Percentiles rank a stretch among this genome's conserved stretches.
These are phyloP conservation scores for Pisolithus orientalis DNA, from an alignment of 768 basidiomycete genomes.

Conservation along the genomic window DNA sequence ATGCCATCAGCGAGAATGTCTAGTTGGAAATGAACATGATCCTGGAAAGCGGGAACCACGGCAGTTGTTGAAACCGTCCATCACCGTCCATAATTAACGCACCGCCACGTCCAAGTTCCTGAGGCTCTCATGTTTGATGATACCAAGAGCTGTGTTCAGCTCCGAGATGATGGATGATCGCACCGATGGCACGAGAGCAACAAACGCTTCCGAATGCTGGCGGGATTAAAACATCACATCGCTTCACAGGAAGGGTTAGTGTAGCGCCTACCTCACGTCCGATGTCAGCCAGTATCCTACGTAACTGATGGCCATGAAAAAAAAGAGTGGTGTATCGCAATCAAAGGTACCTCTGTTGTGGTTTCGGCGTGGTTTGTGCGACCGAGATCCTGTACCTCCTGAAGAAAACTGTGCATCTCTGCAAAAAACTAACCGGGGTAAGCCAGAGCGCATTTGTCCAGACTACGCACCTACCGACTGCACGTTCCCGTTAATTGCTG, in stretches of 20 bases:
- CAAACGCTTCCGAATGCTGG: conserved; percentile 25
- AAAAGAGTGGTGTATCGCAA: neutral
- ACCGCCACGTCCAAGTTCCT: conserved; percentile 22
- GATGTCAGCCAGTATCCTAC: conserved; percentile 17
- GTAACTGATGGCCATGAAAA: conserved; percentile 19
- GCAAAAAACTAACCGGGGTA: conserved; percentile 16
- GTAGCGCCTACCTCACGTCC: conserved; percentile 16
- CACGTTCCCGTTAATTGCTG: conserved; percentile 9
- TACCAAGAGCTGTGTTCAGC: conserved; percentile 15
- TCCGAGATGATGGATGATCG: conserved; percentile 20
- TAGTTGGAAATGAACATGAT: conserved; percentile 25
- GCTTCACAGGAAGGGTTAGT: neutral
- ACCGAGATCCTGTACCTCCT: conserved; percentile 16
- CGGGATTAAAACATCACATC: neutral
- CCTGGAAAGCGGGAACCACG: conserved; percentile 16
- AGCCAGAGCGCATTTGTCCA: neutral
- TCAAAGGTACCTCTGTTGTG: conserved; percentile 16
- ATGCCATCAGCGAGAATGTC: conserved; percentile 19
- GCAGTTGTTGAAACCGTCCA: neutral
- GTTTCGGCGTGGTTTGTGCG: conserved; percentile 14
- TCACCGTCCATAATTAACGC: conserved; percentile 5
- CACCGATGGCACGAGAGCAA: conserved; percentile 16
- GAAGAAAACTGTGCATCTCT: conserved; percentile 15
- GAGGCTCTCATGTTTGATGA: conserved; percentile 24
- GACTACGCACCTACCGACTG: conserved; percentile 13